Percentiles rank a stretch among this genome's conserved stretches.
phyloP scores from a whole-genome alignment of 1,139 yeast species.

The Pichia norvegensis region DNA sequence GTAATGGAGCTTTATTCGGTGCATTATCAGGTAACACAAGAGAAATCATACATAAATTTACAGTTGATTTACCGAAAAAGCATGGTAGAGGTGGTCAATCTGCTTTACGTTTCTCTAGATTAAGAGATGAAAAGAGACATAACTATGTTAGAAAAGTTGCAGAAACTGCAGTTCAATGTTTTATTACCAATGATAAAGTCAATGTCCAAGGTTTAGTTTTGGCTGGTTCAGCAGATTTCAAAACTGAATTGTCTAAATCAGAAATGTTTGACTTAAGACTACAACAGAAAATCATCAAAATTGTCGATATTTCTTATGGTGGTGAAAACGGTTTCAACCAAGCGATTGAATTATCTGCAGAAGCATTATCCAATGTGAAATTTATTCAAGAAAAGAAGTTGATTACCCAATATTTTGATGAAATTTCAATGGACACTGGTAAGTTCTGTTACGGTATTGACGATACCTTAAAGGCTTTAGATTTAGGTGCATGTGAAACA shows the following conservation, averaged over 20 bases:
- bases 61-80: conserved; percentile 96
- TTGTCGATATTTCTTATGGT: conserved; percentile 96
- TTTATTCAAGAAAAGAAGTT: conserved; percentile 97
- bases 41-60: conserved; percentile 90
- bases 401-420: conserved; percentile 85
- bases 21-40: conserved; percentile 95
- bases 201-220: conserved; percentile 88
- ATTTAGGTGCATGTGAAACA: conserved; percentile 90
- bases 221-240: conserved; percentile 99
- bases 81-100: conserved; percentile 99
- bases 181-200: conserved; percentile 86
- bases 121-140: conserved; percentile 98
- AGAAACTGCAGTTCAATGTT: conserved; percentile 95
- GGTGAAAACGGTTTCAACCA: conserved; percentile 99
- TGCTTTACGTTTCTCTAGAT: conserved; percentile 96
- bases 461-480: conserved; percentile 91
- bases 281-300: conserved; percentile 77
- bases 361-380: conserved; percentile 91
- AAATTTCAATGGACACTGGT: conserved; percentile 94
- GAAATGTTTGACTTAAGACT: conserved; percentile 89
- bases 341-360: conserved; percentile 95
- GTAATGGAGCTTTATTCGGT: conserved; percentile 96
- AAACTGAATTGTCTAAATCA: conserved; percentile 84
- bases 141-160: conserved; percentile 97
- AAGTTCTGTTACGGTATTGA: conserved; percentile 96